Conservation (phyloP, 164 flowering plant genomes). For the Vitis cinerea region DNA sequence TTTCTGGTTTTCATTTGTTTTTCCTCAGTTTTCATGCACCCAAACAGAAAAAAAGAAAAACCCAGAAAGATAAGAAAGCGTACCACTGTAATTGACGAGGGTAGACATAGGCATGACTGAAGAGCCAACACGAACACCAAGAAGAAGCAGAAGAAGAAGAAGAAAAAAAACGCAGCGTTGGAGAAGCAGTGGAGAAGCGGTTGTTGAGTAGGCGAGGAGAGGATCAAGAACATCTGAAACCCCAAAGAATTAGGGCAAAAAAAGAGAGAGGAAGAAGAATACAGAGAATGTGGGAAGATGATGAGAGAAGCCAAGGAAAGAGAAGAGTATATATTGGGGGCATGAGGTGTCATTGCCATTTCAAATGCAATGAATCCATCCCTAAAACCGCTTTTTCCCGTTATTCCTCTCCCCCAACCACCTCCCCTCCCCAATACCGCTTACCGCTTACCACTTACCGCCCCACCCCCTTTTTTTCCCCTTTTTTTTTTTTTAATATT, state of each 20-base stretch:
- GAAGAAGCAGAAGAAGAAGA: constrained; percentile 4
- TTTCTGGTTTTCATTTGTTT: neutral
- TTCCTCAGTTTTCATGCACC: neutral
- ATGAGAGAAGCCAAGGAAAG: neutral
- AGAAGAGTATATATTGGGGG: constrained; percentile 7
- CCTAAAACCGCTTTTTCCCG: constrained; percentile 26
- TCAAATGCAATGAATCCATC: constrained; percentile 38
- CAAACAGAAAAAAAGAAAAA: neutral
- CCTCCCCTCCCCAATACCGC: constrained; percentile 1
- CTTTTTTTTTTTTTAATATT: neutral
- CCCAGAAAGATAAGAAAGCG: constrained; percentile 7
- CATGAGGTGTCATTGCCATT: neutral
- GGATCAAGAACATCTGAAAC: neutral
- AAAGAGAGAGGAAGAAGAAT: neutral
- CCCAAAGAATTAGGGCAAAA: neutral
- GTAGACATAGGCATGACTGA: constrained; percentile 60
- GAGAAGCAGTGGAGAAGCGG: too few species aligned
- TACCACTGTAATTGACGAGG: constrained; percentile 51
- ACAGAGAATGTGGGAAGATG: neutral
- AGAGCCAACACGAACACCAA: neutral
- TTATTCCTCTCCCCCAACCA: constrained; percentile 1
- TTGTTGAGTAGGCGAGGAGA: neutral
- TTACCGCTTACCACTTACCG: constrained; percentile 7
- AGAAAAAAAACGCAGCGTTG: neutral
- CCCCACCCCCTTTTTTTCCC: neutral